Evolutionary conservation across 2,329 filamentous ascomycete species (phyloP).

Genomic region (Curvularia sp.): DNA sequence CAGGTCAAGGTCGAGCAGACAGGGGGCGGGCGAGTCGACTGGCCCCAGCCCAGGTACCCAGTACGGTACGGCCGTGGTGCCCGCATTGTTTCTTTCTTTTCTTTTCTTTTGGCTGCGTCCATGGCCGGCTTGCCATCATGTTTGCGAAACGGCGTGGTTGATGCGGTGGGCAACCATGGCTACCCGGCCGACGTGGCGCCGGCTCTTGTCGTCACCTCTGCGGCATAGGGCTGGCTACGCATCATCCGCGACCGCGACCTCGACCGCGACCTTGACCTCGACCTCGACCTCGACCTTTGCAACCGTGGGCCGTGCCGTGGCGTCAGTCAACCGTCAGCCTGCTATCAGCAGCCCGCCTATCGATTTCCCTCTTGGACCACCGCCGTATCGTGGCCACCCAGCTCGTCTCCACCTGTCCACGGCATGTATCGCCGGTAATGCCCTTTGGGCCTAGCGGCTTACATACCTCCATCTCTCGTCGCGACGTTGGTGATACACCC

Average conservation of each 20-base stretch:
- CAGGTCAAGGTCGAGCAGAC: not conserved
- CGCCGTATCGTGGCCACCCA: not conserved
- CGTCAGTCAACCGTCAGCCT: slow-evolving; percentile 11
- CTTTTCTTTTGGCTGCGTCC: not conserved
- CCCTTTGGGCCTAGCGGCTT: slow-evolving; percentile 1
- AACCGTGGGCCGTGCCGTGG: slow-evolving; percentile 1
- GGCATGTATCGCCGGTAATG: not conserved
- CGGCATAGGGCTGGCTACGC: not conserved
- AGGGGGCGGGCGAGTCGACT: not conserved
- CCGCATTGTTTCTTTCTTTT: not conserved
- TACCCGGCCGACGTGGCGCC: slow-evolving; percentile 15
- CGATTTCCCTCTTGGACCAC: not conserved
- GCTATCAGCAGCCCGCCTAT: not conserved
- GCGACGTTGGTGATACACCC: slow-evolving; percentile 13
- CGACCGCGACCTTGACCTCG: no score
- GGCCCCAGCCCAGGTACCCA: not conserved
- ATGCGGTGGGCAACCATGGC: not conserved
- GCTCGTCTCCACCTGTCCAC: not conserved
- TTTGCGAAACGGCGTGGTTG: slow-evolving; percentile 1
- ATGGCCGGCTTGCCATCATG: not conserved
- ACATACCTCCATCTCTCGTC: not conserved
- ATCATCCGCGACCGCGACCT: no score
- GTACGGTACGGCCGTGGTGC: not conserved
- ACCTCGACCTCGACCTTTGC: not conserved
- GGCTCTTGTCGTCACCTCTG: slow-evolving; percentile 12